phyloP scores from a whole-genome alignment of 345 rosid genomes.

The Reutealis trisperma region DNA sequence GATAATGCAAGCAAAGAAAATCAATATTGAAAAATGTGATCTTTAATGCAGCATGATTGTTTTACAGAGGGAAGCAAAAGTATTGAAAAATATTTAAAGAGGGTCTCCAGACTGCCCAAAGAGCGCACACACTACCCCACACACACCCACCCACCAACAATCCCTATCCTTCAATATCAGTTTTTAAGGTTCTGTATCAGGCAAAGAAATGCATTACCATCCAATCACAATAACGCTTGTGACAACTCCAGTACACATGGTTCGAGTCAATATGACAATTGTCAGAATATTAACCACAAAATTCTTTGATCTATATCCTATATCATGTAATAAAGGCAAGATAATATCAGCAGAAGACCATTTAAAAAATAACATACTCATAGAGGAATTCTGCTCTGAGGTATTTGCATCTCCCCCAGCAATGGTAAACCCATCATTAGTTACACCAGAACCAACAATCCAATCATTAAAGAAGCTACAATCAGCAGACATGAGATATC shows the following conservation, averaged over 20 bases:
- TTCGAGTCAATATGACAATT: background rate
- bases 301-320: constrained; percentile 3
- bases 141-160: no score
- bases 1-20: background rate
- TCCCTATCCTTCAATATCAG: background rate
- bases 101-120: background rate
- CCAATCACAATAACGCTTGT: background rate
- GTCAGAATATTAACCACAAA: background rate
- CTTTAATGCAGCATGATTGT: background rate
- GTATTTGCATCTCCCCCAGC: constrained; percentile 30
- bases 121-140: no score
- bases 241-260: background rate
- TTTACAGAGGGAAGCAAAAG: background rate
- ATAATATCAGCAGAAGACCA: constrained; percentile 13
- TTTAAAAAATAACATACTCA: constrained; percentile 44
- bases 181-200: background rate
- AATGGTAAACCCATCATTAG: constrained; percentile 29
- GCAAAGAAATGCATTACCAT: background rate
- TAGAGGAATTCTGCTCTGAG: constrained; percentile 34
- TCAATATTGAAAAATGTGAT: background rate
- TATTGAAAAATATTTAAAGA: background rate
- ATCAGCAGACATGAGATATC: constrained; percentile 89
- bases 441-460: constrained; percentile 60
- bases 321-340: background rate
- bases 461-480: constrained; percentile 90